Conservation (phyloP, 2,329 filamentous ascomycete genomes). For the Verticillium zaregamsianum region DNA sequence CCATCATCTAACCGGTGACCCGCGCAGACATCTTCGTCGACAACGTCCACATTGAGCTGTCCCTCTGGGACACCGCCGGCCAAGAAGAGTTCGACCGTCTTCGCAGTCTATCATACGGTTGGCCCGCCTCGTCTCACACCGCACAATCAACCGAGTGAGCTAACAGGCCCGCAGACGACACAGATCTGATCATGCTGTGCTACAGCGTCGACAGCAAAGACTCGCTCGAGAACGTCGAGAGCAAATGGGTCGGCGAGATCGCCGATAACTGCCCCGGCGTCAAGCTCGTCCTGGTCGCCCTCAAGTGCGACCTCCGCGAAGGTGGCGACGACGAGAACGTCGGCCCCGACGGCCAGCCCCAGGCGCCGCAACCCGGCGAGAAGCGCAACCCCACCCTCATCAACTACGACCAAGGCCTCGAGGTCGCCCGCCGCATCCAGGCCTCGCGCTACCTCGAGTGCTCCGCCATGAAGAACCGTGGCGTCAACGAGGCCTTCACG, state of each 20-base stretch:
- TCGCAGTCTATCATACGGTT: constrained; percentile 89
- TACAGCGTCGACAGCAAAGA: constrained; percentile 96
- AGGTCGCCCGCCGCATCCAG: constrained; percentile 86
- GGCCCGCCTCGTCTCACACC: background rate
- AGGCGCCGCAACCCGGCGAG: constrained; percentile 38
- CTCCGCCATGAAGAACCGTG: constrained; percentile 95
- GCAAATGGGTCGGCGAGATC: constrained; percentile 98
- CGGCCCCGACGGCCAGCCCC: constrained; percentile 28
- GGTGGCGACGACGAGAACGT: constrained; percentile 68
- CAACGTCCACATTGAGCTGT: constrained; percentile 92
- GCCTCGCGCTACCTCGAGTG: constrained; percentile 95
- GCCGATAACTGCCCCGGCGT: constrained; percentile 96
- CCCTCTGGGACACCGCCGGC: constrained; percentile 95
- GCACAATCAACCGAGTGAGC: background rate
- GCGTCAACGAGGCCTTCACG: constrained; percentile 97
- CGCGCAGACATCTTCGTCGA: constrained; percentile 91
- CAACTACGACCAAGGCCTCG: constrained; percentile 85
- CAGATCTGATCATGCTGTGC: constrained; percentile 97
- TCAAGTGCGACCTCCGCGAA: constrained; percentile 95
- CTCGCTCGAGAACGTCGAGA: constrained; percentile 96
- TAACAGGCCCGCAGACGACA: constrained; percentile 57
- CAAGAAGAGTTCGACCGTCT: constrained; percentile 98
- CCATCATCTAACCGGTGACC: background rate
- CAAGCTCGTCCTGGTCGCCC: constrained; percentile 88
- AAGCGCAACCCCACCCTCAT: constrained; percentile 64